These are phyloP conservation scores for Ceratobasidium sp. DNA, from an alignment of 1,284 basidiomycete species.

Conservation along the genomic window DNA sequence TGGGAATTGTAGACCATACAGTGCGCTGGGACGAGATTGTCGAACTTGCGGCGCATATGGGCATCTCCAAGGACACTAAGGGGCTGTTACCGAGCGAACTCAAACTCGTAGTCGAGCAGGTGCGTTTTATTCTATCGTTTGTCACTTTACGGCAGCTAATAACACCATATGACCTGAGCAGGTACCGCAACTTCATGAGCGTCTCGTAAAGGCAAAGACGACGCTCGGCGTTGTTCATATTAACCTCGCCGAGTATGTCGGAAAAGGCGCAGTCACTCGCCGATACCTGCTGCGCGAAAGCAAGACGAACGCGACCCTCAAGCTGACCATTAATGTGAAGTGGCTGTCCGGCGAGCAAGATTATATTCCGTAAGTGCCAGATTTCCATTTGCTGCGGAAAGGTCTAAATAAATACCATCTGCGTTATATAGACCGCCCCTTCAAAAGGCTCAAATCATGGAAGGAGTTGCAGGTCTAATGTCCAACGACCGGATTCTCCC, in stretches of 20 bases:
- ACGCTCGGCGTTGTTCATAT: slow-evolving; percentile 73
- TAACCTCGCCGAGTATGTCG: slow-evolving; percentile 82
- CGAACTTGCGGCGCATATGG: slow-evolving; percentile 71
- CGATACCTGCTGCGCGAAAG: slow-evolving; percentile 79
- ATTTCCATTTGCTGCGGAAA: neutral
- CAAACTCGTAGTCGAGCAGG: slow-evolving; percentile 77
- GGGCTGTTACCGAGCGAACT: slow-evolving; percentile 70
- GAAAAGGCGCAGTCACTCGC: slow-evolving; percentile 72
- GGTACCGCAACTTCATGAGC: slow-evolving; percentile 31
- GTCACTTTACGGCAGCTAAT: slow-evolving; percentile 13
- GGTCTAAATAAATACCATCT: slow-evolving; percentile 3
- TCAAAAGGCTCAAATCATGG: slow-evolving; percentile 77
- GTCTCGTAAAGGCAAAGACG: slow-evolving; percentile 27
- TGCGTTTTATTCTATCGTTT: slow-evolving; percentile 50
- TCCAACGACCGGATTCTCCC: slow-evolving; percentile 64
- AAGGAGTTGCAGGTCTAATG: slow-evolving; percentile 72
- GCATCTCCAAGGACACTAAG: slow-evolving; percentile 61
- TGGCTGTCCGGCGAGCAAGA: slow-evolving; percentile 69
- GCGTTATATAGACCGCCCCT: slow-evolving; percentile 64
- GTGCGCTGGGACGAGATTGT: slow-evolving; percentile 60
- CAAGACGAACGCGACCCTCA: slow-evolving; percentile 83
- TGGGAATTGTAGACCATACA: slow-evolving; percentile 47
- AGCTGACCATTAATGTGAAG: slow-evolving; percentile 74
- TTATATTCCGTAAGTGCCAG: slow-evolving; percentile 64
- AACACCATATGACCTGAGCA: neutral